Evolutionary conservation across 352 stramenopile genomes (phyloP).

Genomic region (Phytophthora meadii): DNA sequence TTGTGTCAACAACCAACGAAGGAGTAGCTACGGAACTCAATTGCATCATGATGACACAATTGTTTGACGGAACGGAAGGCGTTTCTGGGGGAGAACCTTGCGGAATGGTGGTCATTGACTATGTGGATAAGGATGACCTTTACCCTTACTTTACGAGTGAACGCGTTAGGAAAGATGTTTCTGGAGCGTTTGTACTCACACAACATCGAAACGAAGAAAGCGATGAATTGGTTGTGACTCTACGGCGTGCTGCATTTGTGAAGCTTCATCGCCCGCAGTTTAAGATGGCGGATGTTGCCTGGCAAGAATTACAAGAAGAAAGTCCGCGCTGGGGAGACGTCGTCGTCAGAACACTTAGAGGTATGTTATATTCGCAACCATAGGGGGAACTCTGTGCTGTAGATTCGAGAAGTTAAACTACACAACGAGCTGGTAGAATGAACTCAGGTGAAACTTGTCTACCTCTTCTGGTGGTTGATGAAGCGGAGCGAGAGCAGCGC

Average conservation of each 20-base stretch:
- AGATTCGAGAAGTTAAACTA: too few relatives aligned
- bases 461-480: neutral
- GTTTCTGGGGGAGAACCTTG: neutral
- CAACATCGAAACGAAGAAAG: neutral
- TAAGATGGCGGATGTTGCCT: neutral
- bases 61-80: neutral
- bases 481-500: neutral
- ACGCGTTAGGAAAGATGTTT: neutral
- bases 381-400: too few relatives aligned
- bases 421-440: too few relatives aligned
- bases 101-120: neutral
- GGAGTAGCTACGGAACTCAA: slow-evolving; percentile 11
- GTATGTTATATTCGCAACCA: too few relatives aligned
- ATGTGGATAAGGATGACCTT: neutral
- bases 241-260: neutral
- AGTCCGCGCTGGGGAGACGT: neutral
- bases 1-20: slow-evolving; percentile 1
- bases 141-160: neutral
- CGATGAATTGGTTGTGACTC: neutral
- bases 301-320: neutral
- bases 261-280: neutral
- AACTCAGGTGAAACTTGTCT: neutral
- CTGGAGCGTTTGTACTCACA: neutral
- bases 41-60: neutral
- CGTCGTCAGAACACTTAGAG: neutral